phyloP scores from a whole-genome alignment of 306 rosid species.

The Vigna nakashimae region DNA sequence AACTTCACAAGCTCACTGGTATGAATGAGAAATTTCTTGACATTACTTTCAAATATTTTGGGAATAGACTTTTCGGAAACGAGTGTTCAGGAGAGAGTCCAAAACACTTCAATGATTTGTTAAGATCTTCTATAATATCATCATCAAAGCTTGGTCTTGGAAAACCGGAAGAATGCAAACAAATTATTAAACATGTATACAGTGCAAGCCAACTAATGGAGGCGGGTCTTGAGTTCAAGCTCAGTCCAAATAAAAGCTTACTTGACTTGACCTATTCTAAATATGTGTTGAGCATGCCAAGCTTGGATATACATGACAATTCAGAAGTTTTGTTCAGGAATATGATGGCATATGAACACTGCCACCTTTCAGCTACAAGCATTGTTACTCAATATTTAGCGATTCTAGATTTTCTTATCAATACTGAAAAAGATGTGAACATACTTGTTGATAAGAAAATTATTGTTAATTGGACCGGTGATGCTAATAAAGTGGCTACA shows the following conservation, averaged over 20 bases:
- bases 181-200: background rate
- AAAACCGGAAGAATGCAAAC: too few relatives aligned
- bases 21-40: background rate
- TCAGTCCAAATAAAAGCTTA: background rate
- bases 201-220: conserved; percentile 34
- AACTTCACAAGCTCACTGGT: background rate
- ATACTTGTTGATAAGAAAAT: background rate
- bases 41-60: background rate
- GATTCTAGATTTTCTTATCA: conserved; percentile 29
- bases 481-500: background rate
- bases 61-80: accelerated
- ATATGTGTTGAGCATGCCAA: conserved; percentile 41
- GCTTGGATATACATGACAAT: background rate
- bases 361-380: background rate
- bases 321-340: conserved; percentile 40
- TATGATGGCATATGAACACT: conserved; percentile 49
- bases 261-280: conserved; percentile 33
- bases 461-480: background rate
- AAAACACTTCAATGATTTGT: conserved; percentile 30
- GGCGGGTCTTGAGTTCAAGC: conserved; percentile 47
- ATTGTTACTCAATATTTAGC: conserved; percentile 19
- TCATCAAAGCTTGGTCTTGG: background rate
- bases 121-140: conserved; percentile 5
- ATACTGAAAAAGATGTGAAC: background rate
- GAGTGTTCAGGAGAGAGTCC: background rate